These are phyloP conservation scores for Medicago lupulina DNA, from an alignment of 306 rosid genomes.

Conservation along the genomic window DNA sequence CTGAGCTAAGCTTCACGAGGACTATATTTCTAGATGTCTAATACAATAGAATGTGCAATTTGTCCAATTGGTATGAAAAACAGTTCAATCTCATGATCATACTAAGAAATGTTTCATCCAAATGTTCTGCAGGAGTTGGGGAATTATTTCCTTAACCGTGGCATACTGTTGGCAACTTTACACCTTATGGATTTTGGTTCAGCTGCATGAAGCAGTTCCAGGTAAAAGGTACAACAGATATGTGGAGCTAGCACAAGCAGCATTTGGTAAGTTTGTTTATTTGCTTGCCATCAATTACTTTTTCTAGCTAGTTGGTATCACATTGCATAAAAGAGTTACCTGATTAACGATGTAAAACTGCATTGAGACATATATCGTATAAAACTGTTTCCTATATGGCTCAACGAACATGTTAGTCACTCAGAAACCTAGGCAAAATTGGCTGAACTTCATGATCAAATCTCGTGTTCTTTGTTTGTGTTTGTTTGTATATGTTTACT, in stretches of 20 bases:
- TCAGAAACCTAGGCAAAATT: background rate
- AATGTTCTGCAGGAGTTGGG: constrained; percentile 85
- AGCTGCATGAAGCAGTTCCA: constrained; percentile 97
- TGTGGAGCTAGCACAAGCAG: constrained; percentile 98
- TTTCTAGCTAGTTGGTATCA: constrained; percentile 15
- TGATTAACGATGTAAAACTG: constrained; percentile 4
- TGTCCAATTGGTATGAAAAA: constrained; percentile 11
- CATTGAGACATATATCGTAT: background rate
- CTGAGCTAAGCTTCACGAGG: no score
- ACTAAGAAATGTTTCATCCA: constrained; percentile 36
- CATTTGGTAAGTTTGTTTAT: constrained; percentile 72
- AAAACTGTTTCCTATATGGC: background rate
- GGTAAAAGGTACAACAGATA: constrained; percentile 98
- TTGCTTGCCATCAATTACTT: constrained; percentile 27
- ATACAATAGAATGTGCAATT: background rate
- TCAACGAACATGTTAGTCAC: constrained; percentile 14
- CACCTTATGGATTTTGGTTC: constrained; percentile 95
- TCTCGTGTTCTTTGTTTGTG: no score
- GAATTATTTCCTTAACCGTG: constrained; percentile 83
- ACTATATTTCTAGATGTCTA: no score
- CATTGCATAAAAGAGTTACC: background rate
- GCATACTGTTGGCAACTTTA: constrained; percentile 97
- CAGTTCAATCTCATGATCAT: constrained; percentile 8
- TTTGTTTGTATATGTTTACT: background rate
- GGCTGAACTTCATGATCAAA: no score